phyloP scores from a whole-genome alignment of 768 basidiomycete genomes.

The Hydnomerulius pinastri region DNA sequence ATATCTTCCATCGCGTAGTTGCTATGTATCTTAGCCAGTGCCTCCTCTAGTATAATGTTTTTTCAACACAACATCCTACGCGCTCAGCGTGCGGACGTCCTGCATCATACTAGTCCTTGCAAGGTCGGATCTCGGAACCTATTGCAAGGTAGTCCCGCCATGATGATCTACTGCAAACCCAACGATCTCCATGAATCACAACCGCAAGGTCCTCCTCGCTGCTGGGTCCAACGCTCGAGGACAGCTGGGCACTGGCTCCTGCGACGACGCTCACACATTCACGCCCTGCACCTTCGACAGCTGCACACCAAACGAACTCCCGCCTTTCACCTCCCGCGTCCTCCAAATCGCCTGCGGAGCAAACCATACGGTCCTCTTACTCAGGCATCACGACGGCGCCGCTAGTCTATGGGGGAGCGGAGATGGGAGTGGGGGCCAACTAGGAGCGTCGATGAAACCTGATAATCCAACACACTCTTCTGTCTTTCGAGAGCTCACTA shows the following conservation, averaged over 20 bases:
- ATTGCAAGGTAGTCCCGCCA: no score
- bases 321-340: slow-evolving; percentile 32
- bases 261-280: slow-evolving; percentile 43
- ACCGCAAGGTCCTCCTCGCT: slow-evolving; percentile 30
- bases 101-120: no score
- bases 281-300: slow-evolving; percentile 37
- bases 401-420: slow-evolving; percentile 74
- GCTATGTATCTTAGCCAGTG: slow-evolving; percentile 22
- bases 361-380: slow-evolving; percentile 75
- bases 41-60: no score
- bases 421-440: slow-evolving; percentile 69
- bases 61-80: no score
- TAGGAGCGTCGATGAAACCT: slow-evolving; percentile 53
- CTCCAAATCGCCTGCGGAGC: slow-evolving; percentile 66
- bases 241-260: slow-evolving; percentile 43
- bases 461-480: slow-evolving; percentile 27
- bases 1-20: slow-evolving; percentile 11
- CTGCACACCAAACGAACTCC: slow-evolving; percentile 23
- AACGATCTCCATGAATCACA: not conserved
- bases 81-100: no score
- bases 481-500: slow-evolving; percentile 50
- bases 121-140: not conserved
- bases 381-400: slow-evolving; percentile 37
- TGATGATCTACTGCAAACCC: no score
- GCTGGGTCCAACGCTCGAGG: slow-evolving; percentile 54